Conservation (phyloP, 306 rosid species). For the Inga oerstediana region DNA sequence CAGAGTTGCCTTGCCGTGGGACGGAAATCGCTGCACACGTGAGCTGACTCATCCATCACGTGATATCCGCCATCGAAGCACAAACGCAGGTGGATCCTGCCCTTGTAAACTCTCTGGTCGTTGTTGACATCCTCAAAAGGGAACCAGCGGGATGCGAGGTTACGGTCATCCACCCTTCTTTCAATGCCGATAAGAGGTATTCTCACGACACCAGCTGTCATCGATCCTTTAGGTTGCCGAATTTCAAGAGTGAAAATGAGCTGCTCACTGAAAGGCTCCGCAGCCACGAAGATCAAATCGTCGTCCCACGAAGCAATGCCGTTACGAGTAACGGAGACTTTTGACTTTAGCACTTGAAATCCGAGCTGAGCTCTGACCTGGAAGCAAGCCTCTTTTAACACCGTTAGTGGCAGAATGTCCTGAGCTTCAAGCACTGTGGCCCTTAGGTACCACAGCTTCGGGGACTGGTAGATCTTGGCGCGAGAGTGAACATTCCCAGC, state of each 20-base stretch:
- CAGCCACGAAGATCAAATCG: slow-evolving; percentile 73
- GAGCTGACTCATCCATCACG: slow-evolving; percentile 89
- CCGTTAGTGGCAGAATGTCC: slow-evolving; percentile 45
- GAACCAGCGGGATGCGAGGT: slow-evolving; percentile 70
- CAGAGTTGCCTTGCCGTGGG: slow-evolving; percentile 93
- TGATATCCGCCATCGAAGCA: slow-evolving; percentile 94
- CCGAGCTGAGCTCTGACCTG: slow-evolving; percentile 74
- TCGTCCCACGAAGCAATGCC: slow-evolving; percentile 74
- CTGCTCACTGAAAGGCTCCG: slow-evolving; percentile 67
- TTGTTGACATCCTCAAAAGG: slow-evolving; percentile 43
- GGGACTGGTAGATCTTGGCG: slow-evolving; percentile 79
- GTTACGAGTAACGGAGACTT: slow-evolving; percentile 28
- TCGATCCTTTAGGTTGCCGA: slow-evolving; percentile 46
- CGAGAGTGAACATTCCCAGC: slow-evolving; percentile 43
- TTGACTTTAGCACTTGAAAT: slow-evolving; percentile 61
- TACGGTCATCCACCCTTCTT: slow-evolving; percentile 82
- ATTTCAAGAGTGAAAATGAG: slow-evolving; percentile 55
- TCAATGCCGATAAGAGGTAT: slow-evolving; percentile 60
- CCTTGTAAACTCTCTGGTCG: slow-evolving; percentile 48
- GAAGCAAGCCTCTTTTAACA: slow-evolving; percentile 46
- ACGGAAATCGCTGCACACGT: slow-evolving; percentile 82
- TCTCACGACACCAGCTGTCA: slow-evolving; percentile 42
- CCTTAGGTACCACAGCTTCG: slow-evolving; percentile 87
- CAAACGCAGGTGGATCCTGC: slow-evolving; percentile 65
- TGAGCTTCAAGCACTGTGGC: slow-evolving; percentile 80